Evolutionary conservation across 208 protist genomes (phyloP).

Genomic region (Trypanosomatidae sp.): DNA sequence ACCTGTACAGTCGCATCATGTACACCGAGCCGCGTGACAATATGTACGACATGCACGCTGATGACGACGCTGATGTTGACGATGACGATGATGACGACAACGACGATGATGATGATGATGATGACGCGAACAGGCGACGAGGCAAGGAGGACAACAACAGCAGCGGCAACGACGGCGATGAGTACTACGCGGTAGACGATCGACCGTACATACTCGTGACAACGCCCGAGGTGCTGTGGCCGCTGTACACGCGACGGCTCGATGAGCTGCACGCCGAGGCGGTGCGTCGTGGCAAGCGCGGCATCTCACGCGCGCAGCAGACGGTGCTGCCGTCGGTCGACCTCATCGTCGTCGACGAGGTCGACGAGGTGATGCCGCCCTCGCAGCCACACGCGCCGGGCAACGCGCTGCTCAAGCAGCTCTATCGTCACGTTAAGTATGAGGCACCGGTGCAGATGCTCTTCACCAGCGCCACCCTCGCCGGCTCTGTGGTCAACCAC

Average conservation of each 20-base stretch:
- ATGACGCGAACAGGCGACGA: no score
- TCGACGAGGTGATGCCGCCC: slow-evolving; percentile 73
- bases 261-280: slow-evolving; percentile 13
- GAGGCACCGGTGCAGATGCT: slow-evolving; percentile 78
- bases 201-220: slow-evolving; percentile 74
- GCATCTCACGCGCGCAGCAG: slow-evolving; percentile 46
- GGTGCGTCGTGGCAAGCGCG: slow-evolving; percentile 12
- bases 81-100: neutral
- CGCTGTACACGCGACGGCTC: slow-evolving; percentile 41
- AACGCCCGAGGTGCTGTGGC: slow-evolving; percentile 67
- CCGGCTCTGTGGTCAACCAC: slow-evolving; percentile 77
- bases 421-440: slow-evolving; percentile 75
- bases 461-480: slow-evolving; percentile 80
- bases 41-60: neutral
- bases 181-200: slow-evolving; percentile 38
- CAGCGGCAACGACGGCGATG: slow-evolving; percentile 4
- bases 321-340: slow-evolving; percentile 69
- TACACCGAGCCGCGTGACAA: slow-evolving; percentile 39
- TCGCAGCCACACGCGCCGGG: slow-evolving; percentile 41
- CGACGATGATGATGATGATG: neutral
- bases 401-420: slow-evolving; percentile 71
- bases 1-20: slow-evolving; percentile 69
- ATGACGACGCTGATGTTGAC: neutral
- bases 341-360: slow-evolving; percentile 77
- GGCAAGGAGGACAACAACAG: no score